Base-by-base conservation (phyloP, 129 eudicot genomes). In the Smallanthus sonchifolius region DNA sequence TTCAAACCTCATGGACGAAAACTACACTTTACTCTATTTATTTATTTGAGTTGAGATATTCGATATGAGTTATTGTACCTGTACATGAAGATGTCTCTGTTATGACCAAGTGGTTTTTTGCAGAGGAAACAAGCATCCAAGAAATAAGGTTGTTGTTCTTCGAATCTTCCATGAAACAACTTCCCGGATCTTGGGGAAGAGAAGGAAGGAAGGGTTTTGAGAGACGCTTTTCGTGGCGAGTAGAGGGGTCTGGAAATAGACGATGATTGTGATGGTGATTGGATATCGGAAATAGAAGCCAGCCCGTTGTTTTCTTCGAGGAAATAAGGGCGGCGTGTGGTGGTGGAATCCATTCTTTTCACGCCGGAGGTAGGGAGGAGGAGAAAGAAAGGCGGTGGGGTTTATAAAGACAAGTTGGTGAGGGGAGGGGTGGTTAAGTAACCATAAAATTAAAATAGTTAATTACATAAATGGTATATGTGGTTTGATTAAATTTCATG, bases 81-180 rank as follows among this genome's bases (percentile, higher is more conserved):
- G 90, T 86, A 86, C 90, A 86, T 86, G 68, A 82, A 86, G 76
- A 86, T 86, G 55, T 86, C 90, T 73, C 79, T 76, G 75, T 86
- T 86, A 47, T 32, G 77, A 10, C 83, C 83, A 36, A 86, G 84
- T 52, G 81, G 81, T 40, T 86, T 86, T 52, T 77, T 79, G 83
- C 87, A 86, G 2, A 86, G 76, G 60, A 66, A 76, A 64, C 85
- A 81, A 38, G 81, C 76, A 76, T 81, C 85, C 65, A 81, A 76
- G 69, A 81, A 76, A 76, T 81, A 81, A 72, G 85, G 85, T 6
- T 57, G 78, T 70, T 73, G 84, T 47, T 85, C 84, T 62, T 82
- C 90, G 69, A 72, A 79, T 82, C 80, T 79, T 2, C 87, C 83
- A 79, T 85, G 73, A 42, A 2, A 78, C 43, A 66, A 76, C 54